Base-by-base conservation (phyloP, 305 asterid species). In the Petunia hybrid region DNA sequence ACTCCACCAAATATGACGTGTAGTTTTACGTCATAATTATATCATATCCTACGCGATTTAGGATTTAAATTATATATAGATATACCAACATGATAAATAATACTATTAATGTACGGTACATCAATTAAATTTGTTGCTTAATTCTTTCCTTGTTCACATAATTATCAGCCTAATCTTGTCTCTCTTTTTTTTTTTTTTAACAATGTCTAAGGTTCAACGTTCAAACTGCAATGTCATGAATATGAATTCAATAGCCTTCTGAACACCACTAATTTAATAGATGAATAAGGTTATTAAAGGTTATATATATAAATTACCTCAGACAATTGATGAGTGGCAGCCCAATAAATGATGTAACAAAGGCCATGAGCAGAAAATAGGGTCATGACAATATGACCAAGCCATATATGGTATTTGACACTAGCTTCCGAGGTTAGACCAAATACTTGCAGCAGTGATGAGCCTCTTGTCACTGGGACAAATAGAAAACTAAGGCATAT, bases 391-490 rank as follows among this genome's bases (percentile, higher is more conserved):
- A 92, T 88, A 74, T 95, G 98, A 0, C 98, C 99, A 6, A 95
- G 77, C 99, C 98, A 95, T 65, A 93, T 91, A 83, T 95, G 98
- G 69, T 93, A 95, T 82, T 93, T 95, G 69, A 95, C 86, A 68
- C 97, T 91, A 2, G 89, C 88, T 87, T 95, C 99, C 1, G 98
- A 95, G 1, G 97, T 90, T 2, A 95, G 87, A 9, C 99, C 97
- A 14, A 95, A 83, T 1, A 93, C 76, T 1, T 89, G 94, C 0
- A 95, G 84, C 82, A 93, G 86, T 38, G 99, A 95, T 4, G 97
- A 92, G 5, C 92, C 97, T 16, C 98, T 91, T 8, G 95, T 91
- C 86, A 95, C 97, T 82, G 99, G 99, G 76, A 90, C 91, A 87
- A 95, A 95, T 0, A 95, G 93, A 81, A 93, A 93, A 0, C 90